phyloP scores from a whole-genome alignment of 2,329 filamentous ascomycete genomes.

The Aspergillus sojae region DNA sequence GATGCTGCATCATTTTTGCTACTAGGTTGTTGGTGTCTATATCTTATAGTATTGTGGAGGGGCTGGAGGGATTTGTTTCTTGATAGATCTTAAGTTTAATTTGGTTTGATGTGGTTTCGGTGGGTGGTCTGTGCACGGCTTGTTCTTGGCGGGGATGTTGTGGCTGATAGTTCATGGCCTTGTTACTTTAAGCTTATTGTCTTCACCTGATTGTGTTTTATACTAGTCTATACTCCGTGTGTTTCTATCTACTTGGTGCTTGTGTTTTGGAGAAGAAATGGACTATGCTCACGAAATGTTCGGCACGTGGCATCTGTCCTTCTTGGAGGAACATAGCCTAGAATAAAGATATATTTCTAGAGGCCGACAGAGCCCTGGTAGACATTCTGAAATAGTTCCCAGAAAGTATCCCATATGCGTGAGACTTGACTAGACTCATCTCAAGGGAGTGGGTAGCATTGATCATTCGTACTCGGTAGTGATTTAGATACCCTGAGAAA shows the following conservation, averaged over 20 bases:
- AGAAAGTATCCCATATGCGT: neutral
- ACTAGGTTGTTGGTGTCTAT: neutral
- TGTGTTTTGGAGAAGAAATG: neutral
- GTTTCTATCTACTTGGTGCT: too few species aligned
- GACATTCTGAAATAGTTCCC: neutral
- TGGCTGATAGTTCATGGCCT: neutral
- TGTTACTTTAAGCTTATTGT: neutral
- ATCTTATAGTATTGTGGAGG: neutral
- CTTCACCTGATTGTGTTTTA: neutral
- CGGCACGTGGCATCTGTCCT: neutral
- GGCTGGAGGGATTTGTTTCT: neutral
- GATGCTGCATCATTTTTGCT: slow-evolving; percentile 56
- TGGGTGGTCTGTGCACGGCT: neutral
- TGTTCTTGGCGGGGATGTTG: neutral
- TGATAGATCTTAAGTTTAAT: slow-evolving; percentile 2
- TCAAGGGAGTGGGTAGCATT: neutral
- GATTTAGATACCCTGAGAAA: too few species aligned
- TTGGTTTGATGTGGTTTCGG: neutral
- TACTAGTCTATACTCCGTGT: too few species aligned
- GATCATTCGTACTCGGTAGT: neutral
- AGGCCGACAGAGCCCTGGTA: neutral
- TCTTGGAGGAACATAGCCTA: neutral
- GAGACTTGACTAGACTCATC: neutral
- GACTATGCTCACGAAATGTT: neutral
- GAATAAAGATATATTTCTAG: neutral